Evolutionary conservation across 1,284 basidiomycete genomes (phyloP).

Genomic region (Fomes fomentarius): DNA sequence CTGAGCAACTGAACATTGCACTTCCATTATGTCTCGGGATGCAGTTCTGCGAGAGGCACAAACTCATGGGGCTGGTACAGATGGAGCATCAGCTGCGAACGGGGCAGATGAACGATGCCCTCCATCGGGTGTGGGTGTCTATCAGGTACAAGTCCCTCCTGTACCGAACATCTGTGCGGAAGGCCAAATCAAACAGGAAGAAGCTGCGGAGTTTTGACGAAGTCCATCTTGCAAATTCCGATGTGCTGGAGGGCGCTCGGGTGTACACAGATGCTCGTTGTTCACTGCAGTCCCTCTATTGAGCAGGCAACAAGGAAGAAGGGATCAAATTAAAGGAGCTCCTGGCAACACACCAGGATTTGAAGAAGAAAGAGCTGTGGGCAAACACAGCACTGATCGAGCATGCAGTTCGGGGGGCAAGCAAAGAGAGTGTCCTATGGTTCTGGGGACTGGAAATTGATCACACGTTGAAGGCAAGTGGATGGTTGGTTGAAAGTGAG

Average conservation of each 20-base stretch:
- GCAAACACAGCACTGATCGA: not conserved
- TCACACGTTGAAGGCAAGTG: not conserved
- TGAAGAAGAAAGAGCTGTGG: not conserved
- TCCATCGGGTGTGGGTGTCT: not conserved
- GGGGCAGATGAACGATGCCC: not conserved
- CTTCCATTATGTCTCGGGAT: not conserved
- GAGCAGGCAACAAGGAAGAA: not conserved
- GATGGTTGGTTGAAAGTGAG: not conserved
- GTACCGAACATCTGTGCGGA: not conserved
- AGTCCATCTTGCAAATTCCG: not conserved
- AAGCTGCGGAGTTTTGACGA: not conserved
- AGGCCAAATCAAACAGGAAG: not conserved
- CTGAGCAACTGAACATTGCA: not conserved
- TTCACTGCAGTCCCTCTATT: not conserved
- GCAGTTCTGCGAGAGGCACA: not conserved
- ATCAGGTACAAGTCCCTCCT: not conserved
- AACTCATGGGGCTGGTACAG: not conserved
- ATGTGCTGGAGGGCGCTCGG: not conserved
- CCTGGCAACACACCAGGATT: not conserved
- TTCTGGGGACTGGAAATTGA: not conserved
- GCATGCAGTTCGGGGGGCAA: not conserved
- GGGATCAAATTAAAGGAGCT: not conserved
- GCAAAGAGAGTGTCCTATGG: not conserved
- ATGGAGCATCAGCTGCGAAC: not conserved
- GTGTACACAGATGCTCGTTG: not conserved